A percentile compares a stretch with the other conserved stretches of the same genome.
Evolutionary conservation across 192 early-diverging fungal species (phyloP).

Genomic region (Podila horticola): DNA sequence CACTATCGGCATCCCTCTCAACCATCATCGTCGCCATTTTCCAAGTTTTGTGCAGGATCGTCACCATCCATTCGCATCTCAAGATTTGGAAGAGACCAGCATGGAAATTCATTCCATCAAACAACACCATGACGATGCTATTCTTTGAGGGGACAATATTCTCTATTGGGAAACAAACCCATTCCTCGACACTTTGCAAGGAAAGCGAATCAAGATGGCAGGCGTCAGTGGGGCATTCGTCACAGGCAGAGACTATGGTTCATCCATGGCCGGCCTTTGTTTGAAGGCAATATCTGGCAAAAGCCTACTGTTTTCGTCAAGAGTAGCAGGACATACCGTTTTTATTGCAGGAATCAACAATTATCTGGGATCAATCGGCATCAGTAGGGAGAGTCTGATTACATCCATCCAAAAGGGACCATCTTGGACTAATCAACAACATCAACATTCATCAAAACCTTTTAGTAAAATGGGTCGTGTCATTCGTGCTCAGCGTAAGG

Average conservation of each 20-base stretch:
- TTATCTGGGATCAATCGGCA: neutral
- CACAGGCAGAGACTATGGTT: too few species aligned
- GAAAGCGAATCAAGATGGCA: too few species aligned
- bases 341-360: neutral
- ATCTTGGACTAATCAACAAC: conserved; percentile 9
- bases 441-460: neutral
- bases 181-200: too few species aligned
- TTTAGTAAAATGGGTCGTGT: conserved; percentile 92
- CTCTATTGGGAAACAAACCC: too few species aligned
- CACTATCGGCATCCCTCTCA: neutral
- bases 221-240: too few species aligned
- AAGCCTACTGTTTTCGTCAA: too few species aligned
- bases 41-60: neutral
- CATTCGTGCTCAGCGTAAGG: conserved; percentile 98
- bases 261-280: too few species aligned
- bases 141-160: too few species aligned
- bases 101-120: neutral
- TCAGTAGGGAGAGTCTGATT: neutral
- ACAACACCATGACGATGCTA: too few species aligned
- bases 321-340: too few species aligned
- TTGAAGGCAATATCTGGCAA: too few species aligned
- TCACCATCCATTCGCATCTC: neutral
- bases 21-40: neutral
- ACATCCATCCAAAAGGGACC: neutral
- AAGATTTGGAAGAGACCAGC: neutral